Conservation (phyloP, 164 flowering plant genomes). For the Magnolia kwangsiensis region DNA sequence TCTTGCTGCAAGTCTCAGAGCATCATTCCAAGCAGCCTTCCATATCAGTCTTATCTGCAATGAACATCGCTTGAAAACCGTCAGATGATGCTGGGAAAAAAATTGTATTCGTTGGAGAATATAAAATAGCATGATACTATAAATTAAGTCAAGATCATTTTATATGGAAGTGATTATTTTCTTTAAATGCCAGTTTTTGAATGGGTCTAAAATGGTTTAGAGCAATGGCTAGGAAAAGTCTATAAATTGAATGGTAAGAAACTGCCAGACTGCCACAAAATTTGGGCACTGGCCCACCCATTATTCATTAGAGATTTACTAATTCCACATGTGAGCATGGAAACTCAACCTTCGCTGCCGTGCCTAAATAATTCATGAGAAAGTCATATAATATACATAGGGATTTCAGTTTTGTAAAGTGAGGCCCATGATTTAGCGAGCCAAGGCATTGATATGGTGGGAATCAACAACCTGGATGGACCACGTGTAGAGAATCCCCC, state of each 20-base stretch:
- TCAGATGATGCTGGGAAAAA: background rate
- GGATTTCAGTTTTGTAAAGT: too few relatives aligned
- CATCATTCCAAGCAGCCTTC: background rate
- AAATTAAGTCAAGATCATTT: too few relatives aligned
- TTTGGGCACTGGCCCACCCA: background rate
- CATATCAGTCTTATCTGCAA: background rate
- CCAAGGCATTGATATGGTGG: too few relatives aligned
- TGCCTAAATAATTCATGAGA: too few relatives aligned
- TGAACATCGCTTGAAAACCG: background rate
- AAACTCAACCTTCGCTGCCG: too few relatives aligned
- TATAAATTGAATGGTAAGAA: too few relatives aligned
- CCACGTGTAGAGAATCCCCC: too few relatives aligned
- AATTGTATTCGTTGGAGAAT: background rate
- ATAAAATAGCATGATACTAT: background rate
- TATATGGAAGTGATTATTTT: background rate
- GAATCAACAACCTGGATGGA: too few relatives aligned
- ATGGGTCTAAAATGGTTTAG: background rate
- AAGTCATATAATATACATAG: too few relatives aligned
- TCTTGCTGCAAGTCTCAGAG: too few relatives aligned
- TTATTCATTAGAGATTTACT: background rate
- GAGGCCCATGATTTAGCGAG: too few relatives aligned
- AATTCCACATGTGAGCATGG: too few relatives aligned
- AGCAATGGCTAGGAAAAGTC: background rate
- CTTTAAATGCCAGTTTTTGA: background rate
- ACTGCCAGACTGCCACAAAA: background rate